Evolutionary conservation across 2,329 filamentous ascomycete species (phyloP), one percentile per base, ranked within the genome.

Genomic region (Trichoderma oligosporum): DNA sequence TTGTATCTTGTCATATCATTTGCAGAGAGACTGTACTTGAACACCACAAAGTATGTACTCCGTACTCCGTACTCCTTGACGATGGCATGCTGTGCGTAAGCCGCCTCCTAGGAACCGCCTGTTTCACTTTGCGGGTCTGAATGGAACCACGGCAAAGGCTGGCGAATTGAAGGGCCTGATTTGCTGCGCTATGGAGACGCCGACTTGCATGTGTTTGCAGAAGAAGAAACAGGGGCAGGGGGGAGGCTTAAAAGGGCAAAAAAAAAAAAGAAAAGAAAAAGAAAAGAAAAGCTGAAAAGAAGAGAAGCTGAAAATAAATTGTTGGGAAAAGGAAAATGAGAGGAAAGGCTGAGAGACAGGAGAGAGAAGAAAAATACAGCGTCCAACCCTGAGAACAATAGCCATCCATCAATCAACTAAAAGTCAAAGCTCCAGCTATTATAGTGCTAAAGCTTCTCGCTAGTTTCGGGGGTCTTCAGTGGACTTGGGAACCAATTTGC

Each of bases 181-280:
- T 16, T 11, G 48, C 22, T 31, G 38, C 18, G 41, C 41, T 38
- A 55, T 55, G 52, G 52, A 55, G 52, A 55, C 52, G 41, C 52
- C 52, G 41, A 24, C 41, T 46, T 55, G 52, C 52, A 55, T 36
- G 41, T n/a, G 52, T 55, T 55, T 55, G 52, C 52, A 55, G 52
- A 46, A 45, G 31, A 16, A 46, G 31, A 36, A 42, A 27, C 48
- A 54, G 52, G 31, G 22, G 31, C 31, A 46, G 41, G 41, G 52
- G 52, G 9, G 14, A 27, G 4, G 25, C 3, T 42, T 14, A 22
- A 35, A 31, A 29, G 22, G 35, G 31, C 16, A 39, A 6, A 22
- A 9, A 22, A 24, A 36, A 16, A 18, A 16, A 14, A 25, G n/a
- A 12, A 31, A 38, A 8, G 12, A 29, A 20, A 31, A 3, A 6